These are phyloP conservation scores for Mentha longifolia DNA, from an alignment of 257 asterid species.

Conservation along the genomic window DNA sequence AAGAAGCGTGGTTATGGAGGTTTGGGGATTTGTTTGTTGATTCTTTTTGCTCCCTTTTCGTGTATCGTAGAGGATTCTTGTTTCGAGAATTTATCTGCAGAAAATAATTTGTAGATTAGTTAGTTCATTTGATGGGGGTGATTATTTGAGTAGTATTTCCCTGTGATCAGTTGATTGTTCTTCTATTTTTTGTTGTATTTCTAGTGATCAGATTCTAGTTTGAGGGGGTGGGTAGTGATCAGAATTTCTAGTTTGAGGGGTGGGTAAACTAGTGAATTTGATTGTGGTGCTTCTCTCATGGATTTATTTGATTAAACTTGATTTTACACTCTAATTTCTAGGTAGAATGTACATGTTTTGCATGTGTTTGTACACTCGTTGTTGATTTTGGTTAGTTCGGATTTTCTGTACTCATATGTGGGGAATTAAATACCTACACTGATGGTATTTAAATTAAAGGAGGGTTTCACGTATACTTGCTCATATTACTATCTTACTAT, in stretches of 20 bases:
- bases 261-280: constrained; percentile 18
- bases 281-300: not conserved
- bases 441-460: not conserved
- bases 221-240: not conserved
- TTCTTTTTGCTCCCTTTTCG: not conserved
- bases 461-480: not conserved
- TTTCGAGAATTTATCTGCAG: not conserved
- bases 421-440: not conserved
- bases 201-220: constrained; percentile 3
- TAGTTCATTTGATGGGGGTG: not conserved
- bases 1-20: not conserved
- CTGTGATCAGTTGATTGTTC: not conserved
- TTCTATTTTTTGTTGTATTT: not conserved
- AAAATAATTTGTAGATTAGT: not conserved
- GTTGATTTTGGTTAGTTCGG: not conserved
- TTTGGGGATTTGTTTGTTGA: not conserved
- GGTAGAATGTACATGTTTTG: constrained; percentile 11
- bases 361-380: constrained; percentile 16
- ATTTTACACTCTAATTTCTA: not conserved
- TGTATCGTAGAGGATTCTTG: not conserved
- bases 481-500: constrained; percentile 5
- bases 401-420: not conserved
- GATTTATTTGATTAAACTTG: constrained; percentile 14
- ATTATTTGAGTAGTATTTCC: constrained; percentile 14
- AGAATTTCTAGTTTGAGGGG: constrained; percentile 12